These are phyloP conservation scores for Apophysomyces variabilis DNA, from an alignment of 371 early-diverging fungal genomes.

Conservation along the genomic window DNA sequence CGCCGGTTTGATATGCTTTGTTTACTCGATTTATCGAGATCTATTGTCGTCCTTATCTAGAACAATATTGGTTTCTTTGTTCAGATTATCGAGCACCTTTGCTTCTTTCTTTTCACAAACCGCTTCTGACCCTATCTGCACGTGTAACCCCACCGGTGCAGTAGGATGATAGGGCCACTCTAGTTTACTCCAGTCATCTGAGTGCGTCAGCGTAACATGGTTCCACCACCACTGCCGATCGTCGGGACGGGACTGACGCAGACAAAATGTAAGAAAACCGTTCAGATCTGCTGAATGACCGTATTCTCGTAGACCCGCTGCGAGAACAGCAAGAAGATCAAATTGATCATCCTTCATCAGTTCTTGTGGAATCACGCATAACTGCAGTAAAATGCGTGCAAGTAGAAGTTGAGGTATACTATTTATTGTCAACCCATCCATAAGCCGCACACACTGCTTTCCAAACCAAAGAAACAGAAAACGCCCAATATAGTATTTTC, in stretches of 20 bases:
- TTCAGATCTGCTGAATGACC: conserved; percentile 38
- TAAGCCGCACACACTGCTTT: conserved; percentile 12
- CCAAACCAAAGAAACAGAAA: background rate
- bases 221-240: conserved; percentile 26
- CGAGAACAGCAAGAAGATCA: conserved; percentile 26
- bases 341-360: conserved; percentile 13
- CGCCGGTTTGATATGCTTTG: background rate
- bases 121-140: conserved; percentile 16
- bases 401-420: conserved; percentile 36
- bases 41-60: background rate
- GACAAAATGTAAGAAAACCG: conserved; percentile 41
- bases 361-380: conserved; percentile 29
- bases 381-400: conserved; percentile 41
- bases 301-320: conserved; percentile 34
- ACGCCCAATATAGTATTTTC: background rate
- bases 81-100: background rate
- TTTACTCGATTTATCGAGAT: background rate
- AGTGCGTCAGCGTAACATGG: background rate
- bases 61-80: background rate
- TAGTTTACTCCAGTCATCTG: conserved; percentile 14
- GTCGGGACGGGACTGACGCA: conserved; percentile 18
- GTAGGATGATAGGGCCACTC: conserved; percentile 5
- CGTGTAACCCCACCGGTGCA: conserved; percentile 23
- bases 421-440: conserved; percentile 37
- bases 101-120: background rate